These are phyloP conservation scores for Bonnemaisonia californica DNA, from an alignment of 31 red algal species.

Conservation along the genomic window DNA sequence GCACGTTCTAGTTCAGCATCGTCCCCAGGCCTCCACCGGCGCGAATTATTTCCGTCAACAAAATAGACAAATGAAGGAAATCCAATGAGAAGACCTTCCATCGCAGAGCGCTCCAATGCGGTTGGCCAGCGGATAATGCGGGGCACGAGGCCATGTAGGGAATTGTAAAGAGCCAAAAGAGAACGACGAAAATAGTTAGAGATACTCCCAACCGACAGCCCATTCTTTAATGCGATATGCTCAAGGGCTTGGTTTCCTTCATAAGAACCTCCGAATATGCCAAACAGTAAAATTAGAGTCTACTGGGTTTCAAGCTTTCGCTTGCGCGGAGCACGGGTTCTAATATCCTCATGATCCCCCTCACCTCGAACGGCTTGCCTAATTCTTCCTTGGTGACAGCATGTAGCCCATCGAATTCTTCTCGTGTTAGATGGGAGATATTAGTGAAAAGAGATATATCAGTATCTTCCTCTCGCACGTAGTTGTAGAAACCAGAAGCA, in stretches of 20 bases:
- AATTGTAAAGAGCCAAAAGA: background rate
- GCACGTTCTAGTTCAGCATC: background rate
- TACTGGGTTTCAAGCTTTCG: background rate
- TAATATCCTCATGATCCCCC: background rate
- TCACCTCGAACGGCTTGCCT: slow-evolving; percentile 1
- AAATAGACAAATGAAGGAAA: slow-evolving; percentile 22
- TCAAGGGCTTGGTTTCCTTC: background rate
- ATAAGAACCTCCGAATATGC: background rate
- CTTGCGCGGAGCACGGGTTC: background rate
- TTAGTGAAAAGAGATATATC: slow-evolving; percentile 23
- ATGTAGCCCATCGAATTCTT: background rate
- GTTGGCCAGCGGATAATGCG: background rate
- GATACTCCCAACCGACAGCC: background rate
- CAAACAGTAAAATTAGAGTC: slow-evolving; percentile 5
- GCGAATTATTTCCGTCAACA: slow-evolving; percentile 22
- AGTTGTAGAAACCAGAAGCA: slow-evolving; percentile 4
- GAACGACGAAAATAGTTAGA: slow-evolving; percentile 21
- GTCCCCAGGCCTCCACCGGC: slow-evolving; percentile 19
- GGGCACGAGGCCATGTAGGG: too few species aligned
- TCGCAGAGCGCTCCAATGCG: background rate
- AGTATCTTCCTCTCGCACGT: slow-evolving; percentile 10
- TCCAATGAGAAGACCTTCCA: slow-evolving; percentile 8
- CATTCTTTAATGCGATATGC: background rate
- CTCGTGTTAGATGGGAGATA: background rate
- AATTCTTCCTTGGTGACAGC: background rate